Percentiles rank a stretch among this genome's conserved stretches.
These are phyloP conservation scores for Fusarium nelsonii DNA, from an alignment of 2,329 filamentous ascomycete genomes.

Conservation along the genomic window DNA sequence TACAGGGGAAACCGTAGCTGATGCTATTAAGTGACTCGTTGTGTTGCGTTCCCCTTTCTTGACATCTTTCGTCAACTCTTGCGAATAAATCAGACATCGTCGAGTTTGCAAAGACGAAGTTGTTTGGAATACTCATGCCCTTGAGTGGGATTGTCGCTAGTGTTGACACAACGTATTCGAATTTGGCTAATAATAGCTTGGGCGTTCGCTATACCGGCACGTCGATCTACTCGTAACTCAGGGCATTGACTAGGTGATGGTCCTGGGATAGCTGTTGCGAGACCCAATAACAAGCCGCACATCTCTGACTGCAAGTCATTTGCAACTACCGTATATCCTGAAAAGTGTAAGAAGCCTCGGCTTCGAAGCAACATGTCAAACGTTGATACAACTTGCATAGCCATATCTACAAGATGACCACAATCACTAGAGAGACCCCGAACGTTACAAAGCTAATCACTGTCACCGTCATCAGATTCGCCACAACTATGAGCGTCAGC, in stretches of 20 bases:
- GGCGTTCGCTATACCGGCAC: no score
- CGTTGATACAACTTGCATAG: not conserved
- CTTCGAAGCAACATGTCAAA: not conserved
- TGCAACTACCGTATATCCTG: not conserved
- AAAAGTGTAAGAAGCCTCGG: not conserved
- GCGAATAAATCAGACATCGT: no score
- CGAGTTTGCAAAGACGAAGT: no score
- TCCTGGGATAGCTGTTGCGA: not conserved
- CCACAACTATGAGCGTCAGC: not conserved
- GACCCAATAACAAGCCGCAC: not conserved
- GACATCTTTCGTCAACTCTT: no score
- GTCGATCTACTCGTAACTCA: no score
- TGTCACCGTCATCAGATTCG: not conserved
- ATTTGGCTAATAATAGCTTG: no score
- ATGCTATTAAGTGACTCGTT: no score
- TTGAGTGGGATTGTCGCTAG: no score
- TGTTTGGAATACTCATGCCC: no score
- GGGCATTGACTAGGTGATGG: not conserved
- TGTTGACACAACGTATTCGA: no score
- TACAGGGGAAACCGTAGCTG: no score
- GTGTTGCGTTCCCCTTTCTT: no score
- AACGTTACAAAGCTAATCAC: not conserved
- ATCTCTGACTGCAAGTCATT: not conserved
- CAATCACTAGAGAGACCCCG: not conserved
- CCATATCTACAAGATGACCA: not conserved